Percentiles rank a stretch among this genome's conserved stretches.
Evolutionary conservation across 495 filamentous ascomycete genomes (phyloP).

Genomic region (Cercophora samala): DNA sequence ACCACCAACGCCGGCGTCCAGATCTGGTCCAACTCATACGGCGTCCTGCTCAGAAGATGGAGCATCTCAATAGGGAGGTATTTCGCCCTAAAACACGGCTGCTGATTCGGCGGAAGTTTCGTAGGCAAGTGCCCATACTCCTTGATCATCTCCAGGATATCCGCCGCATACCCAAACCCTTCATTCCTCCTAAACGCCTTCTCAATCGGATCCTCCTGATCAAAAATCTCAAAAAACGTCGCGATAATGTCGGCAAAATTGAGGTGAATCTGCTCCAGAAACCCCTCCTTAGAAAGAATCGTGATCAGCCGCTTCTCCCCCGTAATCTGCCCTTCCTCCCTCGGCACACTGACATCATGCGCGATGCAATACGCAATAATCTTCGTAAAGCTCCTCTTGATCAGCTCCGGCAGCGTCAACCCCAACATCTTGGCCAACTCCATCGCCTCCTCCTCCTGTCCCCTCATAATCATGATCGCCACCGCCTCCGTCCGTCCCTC

Average conservation of each 20-base stretch:
- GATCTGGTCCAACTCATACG: conserved; percentile 59
- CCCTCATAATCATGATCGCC: conserved; percentile 82
- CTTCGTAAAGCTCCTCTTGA: conserved; percentile 71
- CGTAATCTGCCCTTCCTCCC: conserved; percentile 51
- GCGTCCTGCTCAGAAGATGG: conserved; percentile 67
- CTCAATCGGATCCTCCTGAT: conserved; percentile 62
- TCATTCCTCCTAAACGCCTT: conserved; percentile 65
- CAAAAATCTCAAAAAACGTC: conserved; percentile 73
- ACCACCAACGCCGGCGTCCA: conserved; percentile 76
- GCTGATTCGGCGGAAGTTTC: conserved; percentile 67
- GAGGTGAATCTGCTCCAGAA: conserved; percentile 55
- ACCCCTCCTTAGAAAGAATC: conserved; percentile 62
- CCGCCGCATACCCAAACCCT: conserved; percentile 54
- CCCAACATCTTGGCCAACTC: conserved; percentile 58
- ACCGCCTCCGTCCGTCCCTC: conserved; percentile 77
- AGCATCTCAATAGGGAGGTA: conserved; percentile 70
- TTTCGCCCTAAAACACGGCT: conserved; percentile 79
- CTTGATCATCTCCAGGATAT: conserved; percentile 65
- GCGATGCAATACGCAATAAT: conserved; percentile 80
- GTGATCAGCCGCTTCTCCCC: conserved; percentile 68
- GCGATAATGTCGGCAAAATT: conserved; percentile 76
- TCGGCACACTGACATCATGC: conserved; percentile 65
- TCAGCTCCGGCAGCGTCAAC: conserved; percentile 51
- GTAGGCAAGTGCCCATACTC: conserved; percentile 57
- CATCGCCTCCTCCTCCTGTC: conserved; percentile 58